phyloP scores from a whole-genome alignment of 495 filamentous ascomycete species.

The Penicillium tannophilum region DNA sequence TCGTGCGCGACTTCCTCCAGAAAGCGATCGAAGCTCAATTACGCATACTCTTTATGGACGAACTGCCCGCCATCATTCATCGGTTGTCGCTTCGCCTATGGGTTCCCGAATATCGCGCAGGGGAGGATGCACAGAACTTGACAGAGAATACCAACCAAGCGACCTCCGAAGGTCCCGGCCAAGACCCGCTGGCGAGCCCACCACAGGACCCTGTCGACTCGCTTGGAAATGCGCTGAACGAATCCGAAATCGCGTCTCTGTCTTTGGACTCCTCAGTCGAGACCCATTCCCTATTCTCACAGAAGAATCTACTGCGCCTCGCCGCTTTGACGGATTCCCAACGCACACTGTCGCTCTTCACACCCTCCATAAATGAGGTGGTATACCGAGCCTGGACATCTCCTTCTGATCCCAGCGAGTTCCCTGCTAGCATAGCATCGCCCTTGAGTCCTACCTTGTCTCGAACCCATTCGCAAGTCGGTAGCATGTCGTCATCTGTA shows the following conservation, averaged over 20 bases:
- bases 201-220: slow-evolving; percentile 77
- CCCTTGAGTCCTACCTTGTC: slow-evolving; percentile 55
- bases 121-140: slow-evolving; percentile 50
- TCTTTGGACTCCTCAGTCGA: slow-evolving; percentile 76
- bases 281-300: slow-evolving; percentile 81
- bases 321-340: slow-evolving; percentile 79
- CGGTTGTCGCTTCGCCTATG: slow-evolving; percentile 85
- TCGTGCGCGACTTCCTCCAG: slow-evolving; percentile 95
- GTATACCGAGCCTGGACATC: slow-evolving; percentile 92
- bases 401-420: slow-evolving; percentile 69
- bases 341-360: slow-evolving; percentile 83
- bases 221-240: slow-evolving; percentile 73
- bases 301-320: slow-evolving; percentile 82
- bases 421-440: slow-evolving; percentile 55
- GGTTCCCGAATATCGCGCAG: slow-evolving; percentile 80
- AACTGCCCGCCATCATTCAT: slow-evolving; percentile 94
- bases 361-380: slow-evolving; percentile 77
- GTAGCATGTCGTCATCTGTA: slow-evolving; percentile 57
- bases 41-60: slow-evolving; percentile 92
- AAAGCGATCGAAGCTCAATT: slow-evolving; percentile 96
- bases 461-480: slow-evolving; percentile 63
- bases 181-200: slow-evolving; percentile 77
- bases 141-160: slow-evolving; percentile 25
- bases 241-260: slow-evolving; percentile 70
- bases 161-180: slow-evolving; percentile 50